These are phyloP conservation scores for Astrephomene gubernaculifera DNA, from an alignment of 139 green algal genomes.

Conservation along the genomic window DNA sequence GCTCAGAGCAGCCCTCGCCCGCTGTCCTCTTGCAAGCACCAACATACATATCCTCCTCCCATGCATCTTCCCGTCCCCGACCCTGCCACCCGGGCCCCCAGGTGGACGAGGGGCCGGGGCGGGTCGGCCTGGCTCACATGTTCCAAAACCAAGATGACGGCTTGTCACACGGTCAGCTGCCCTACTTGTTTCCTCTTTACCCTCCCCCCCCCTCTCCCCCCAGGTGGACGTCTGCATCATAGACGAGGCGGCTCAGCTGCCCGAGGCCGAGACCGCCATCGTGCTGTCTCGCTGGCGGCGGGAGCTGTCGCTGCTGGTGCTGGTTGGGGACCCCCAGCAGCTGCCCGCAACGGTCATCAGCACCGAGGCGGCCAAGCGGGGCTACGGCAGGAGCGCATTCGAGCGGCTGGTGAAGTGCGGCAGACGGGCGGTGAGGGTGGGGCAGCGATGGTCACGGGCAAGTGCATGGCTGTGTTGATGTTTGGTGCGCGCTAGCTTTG, in stretches of 20 bases:
- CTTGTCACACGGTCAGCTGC: no score
- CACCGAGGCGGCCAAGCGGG: conserved; percentile 35
- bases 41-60: no score
- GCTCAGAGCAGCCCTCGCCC: no score
- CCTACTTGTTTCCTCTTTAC: no score
- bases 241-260: conserved; percentile 27
- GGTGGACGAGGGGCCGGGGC: no score
- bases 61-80: no score
- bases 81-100: no score
- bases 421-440: background rate
- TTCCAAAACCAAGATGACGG: no score
- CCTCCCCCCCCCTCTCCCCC: no score
- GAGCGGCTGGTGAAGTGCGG: conserved; percentile 60
- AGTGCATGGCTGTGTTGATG: background rate
- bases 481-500: background rate
- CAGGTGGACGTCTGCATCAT: background rate
- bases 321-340: conserved; percentile 78
- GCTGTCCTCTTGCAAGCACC: no score
- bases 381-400: conserved; percentile 67
- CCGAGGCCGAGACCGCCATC: conserved; percentile 6
- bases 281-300: background rate
- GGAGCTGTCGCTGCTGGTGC: conserved; percentile 9
- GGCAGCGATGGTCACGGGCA: background rate
- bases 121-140: no score
- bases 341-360: conserved; percentile 68